These are phyloP conservation scores for Paraphysoderma sedebokerense DNA, from an alignment of 371 early-diverging fungal genomes.

Conservation along the genomic window DNA sequence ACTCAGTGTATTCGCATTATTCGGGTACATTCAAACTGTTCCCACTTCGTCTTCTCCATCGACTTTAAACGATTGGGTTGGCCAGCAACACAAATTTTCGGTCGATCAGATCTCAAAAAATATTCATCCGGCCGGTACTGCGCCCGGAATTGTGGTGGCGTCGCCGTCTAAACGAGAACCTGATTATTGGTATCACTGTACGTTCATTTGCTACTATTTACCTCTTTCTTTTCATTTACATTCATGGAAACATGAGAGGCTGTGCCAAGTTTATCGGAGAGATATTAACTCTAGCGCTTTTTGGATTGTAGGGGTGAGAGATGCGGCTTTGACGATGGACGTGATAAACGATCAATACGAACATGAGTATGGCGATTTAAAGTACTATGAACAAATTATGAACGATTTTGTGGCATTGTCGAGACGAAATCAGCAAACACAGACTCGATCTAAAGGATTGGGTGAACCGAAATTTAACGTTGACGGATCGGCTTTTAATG, in stretches of 20 bases:
- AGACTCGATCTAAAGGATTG: conserved; percentile 17
- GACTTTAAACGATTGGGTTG: too few species aligned
- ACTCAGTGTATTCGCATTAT: too few species aligned
- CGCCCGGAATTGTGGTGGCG: conserved; percentile 24
- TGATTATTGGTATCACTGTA: conserved; percentile 29
- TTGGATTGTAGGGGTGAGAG: conserved; percentile 35
- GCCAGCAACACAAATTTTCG: too few species aligned
- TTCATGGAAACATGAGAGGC: too few species aligned
- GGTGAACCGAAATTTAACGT: conserved; percentile 64
- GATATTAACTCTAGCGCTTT: background rate
- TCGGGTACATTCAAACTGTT: too few species aligned
- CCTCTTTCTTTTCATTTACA: background rate
- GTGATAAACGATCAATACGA: conserved; percentile 14
- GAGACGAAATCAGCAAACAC: conserved; percentile 3
- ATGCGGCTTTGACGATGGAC: conserved; percentile 39
- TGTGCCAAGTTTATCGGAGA: background rate
- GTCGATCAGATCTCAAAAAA: too few species aligned
- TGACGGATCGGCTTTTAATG: conserved; percentile 30
- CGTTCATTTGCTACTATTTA: background rate
- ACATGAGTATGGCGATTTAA: background rate
- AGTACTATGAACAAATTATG: conserved; percentile 5
- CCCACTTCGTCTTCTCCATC: too few species aligned
- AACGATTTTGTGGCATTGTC: conserved; percentile 14
- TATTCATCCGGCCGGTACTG: conserved; percentile 6
- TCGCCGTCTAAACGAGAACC: conserved; percentile 29